Evolutionary conservation across 1,284 basidiomycete genomes (phyloP).

Genomic region (Leccinum subrobustum): DNA sequence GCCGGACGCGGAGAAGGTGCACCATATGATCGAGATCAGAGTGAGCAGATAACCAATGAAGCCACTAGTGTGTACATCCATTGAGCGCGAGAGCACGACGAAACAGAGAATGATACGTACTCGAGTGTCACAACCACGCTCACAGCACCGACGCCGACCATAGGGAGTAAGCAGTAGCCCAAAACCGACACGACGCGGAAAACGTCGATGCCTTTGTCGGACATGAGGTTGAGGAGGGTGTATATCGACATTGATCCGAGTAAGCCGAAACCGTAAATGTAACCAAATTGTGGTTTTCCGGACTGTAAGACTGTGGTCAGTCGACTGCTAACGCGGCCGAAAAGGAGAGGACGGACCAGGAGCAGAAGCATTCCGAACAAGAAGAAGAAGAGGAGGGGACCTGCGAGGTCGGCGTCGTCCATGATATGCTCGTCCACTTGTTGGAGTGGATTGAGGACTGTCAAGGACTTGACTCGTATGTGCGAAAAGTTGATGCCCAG

Average conservation of each 20-base stretch:
- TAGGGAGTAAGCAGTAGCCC: constrained; percentile 95
- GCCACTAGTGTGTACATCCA: constrained; percentile 48
- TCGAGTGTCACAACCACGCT: constrained; percentile 89
- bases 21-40: constrained; percentile 85
- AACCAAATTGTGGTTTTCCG: constrained; percentile 98
- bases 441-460: constrained; percentile 92
- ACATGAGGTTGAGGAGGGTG: constrained; percentile 96
- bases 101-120: constrained; percentile 49
- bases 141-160: constrained; percentile 93
- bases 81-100: constrained; percentile 3
- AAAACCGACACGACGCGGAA: constrained; percentile 95
- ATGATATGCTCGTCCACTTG: constrained; percentile 93
- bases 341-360: constrained; percentile 60
- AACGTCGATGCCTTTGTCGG: constrained; percentile 92
- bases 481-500: constrained; percentile 98
- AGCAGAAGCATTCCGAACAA: constrained; percentile 92
- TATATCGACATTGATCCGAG: constrained; percentile 95
- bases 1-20: constrained; percentile 90
- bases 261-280: constrained; percentile 97
- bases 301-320: constrained; percentile 53
- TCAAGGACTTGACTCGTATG: constrained; percentile 91
- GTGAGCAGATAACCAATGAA: constrained; percentile 83
- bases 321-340: neutral
- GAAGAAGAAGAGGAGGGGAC: constrained; percentile 92
- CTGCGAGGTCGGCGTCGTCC: constrained; percentile 99